Base-by-base conservation (phyloP, 2,329 filamentous ascomycete genomes). In the Pseudogymnoascus sp. region DNA sequence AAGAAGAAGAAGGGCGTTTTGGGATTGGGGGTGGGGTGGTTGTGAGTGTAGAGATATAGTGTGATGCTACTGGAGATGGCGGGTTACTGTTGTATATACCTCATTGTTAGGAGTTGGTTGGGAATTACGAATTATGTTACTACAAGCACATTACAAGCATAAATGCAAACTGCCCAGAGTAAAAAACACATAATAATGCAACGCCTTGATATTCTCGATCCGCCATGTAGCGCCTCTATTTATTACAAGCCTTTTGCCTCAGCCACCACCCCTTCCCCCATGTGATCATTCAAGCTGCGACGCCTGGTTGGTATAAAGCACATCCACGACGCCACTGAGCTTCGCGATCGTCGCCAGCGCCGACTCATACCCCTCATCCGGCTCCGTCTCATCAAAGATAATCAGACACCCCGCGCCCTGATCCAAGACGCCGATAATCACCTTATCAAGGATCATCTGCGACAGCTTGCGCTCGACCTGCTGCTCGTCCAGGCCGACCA, bases 391-490 rank as follows among this genome's bases (percentile, higher is more conserved):
- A 71, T 99, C 94, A 71, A 88, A 99, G 69, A 99, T 91, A 75
- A 97, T 96, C 73, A 99, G 81, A 75, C 95, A 97, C 38, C 93
- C 93, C n/a, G 91, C 90, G 58, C 94, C 94, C 77, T 99, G 94
- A 74, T 99, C 94, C 68, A 99, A 78, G 61, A 99, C 94, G 63
- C 95, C 94, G 68, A 97, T 91, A 72, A 99, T 97, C 70, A 97
- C 91, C 81, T 97, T 97, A 79, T 99, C 94, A 63, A 99, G 82
- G 71, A 99, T 99, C 95, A 99, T 99, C 81, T 99, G 95, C 50
- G 90, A 95, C 65, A 99, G 82, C 82, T 99, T 99, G 69, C 92
- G 86, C 84, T 99, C 95, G 63, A 99, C 94, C 78, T 97, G 93
- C 75, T 91, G 88, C 25, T 90, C 96, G 74, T 97, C 94, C 64